Percentiles rank a stretch among this genome's conserved stretches.
phyloP scores from a whole-genome alignment of 495 filamentous ascomycete species.

The Hyaloscypha hepaticicola region DNA sequence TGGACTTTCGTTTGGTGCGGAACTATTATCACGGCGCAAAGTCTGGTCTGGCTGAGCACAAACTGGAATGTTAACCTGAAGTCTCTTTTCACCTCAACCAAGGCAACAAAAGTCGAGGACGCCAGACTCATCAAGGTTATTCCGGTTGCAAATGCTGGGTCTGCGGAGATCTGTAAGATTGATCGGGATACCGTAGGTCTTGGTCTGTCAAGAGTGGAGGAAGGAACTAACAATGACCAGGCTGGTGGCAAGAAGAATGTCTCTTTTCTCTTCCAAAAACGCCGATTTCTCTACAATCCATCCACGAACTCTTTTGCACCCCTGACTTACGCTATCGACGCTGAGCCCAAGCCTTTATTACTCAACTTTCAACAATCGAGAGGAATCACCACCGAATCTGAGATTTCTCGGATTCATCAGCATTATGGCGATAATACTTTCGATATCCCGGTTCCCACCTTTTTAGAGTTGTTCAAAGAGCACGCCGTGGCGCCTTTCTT shows the following conservation, averaged over 20 bases:
- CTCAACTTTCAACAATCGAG: conserved; percentile 72
- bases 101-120: conserved; percentile 65
- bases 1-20: conserved; percentile 97
- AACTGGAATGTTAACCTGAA: conserved; percentile 93
- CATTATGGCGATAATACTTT: conserved; percentile 98
- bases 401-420: conserved; percentile 75
- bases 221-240: conserved; percentile 38
- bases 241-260: conserved; percentile 67
- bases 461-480: conserved; percentile 94
- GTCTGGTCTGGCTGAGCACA: conserved; percentile 90
- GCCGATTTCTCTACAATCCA: conserved; percentile 83
- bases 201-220: not conserved
- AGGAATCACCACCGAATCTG: conserved; percentile 67
- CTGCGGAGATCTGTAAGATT: conserved; percentile 83
- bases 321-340: conserved; percentile 80
- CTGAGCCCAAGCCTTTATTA: conserved; percentile 74
- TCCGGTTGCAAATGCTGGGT: conserved; percentile 83
- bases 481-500: conserved; percentile 99
- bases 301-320: conserved; percentile 71
- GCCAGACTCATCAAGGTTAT: conserved; percentile 94
- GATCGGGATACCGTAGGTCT: conserved; percentile 64
- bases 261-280: conserved; percentile 97
- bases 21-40: conserved; percentile 81
- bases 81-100: conserved; percentile 75
- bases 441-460: conserved; percentile 95